Conservation (phyloP, 768 basidiomycete species). For the Harrya chromipes region DNA sequence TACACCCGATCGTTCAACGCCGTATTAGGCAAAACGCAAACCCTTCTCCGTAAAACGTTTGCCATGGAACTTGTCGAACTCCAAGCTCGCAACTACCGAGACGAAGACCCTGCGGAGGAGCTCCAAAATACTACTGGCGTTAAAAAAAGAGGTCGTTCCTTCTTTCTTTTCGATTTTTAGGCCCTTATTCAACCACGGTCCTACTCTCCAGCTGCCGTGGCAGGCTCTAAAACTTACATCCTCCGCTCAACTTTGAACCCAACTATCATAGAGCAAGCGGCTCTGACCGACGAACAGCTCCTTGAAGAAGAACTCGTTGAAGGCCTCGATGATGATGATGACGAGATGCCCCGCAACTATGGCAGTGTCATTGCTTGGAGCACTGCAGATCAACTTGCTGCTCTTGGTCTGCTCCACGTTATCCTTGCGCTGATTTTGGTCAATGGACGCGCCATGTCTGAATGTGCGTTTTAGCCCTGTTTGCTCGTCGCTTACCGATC, state of each 20-base stretch:
- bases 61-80: constrained; percentile 87
- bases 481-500: not conserved
- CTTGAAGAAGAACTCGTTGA: constrained; percentile 50
- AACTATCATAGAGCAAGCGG: constrained; percentile 58
- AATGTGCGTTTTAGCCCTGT: constrained; percentile 46
- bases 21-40: constrained; percentile 64
- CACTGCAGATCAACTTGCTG: constrained; percentile 59
- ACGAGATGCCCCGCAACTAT: constrained; percentile 48
- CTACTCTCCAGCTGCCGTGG: constrained; percentile 37
- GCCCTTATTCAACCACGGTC: not conserved
- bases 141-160: constrained; percentile 56
- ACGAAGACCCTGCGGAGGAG: constrained; percentile 38
- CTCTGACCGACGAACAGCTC: constrained; percentile 43
- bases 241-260: constrained; percentile 72
- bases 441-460: constrained; percentile 67
- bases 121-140: constrained; percentile 50
- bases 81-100: constrained; percentile 50
- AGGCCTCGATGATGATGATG: constrained; percentile 44
- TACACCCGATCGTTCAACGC: constrained; percentile 57
- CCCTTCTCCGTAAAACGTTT: constrained; percentile 58
- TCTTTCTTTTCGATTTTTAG: not conserved
- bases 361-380: constrained; percentile 79
- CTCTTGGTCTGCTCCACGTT: constrained; percentile 74
- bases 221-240: constrained; percentile 78
- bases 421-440: constrained; percentile 84